Evolutionary conservation across 2,329 filamentous ascomycete genomes (phyloP).

Genomic region (Periconia sp.): DNA sequence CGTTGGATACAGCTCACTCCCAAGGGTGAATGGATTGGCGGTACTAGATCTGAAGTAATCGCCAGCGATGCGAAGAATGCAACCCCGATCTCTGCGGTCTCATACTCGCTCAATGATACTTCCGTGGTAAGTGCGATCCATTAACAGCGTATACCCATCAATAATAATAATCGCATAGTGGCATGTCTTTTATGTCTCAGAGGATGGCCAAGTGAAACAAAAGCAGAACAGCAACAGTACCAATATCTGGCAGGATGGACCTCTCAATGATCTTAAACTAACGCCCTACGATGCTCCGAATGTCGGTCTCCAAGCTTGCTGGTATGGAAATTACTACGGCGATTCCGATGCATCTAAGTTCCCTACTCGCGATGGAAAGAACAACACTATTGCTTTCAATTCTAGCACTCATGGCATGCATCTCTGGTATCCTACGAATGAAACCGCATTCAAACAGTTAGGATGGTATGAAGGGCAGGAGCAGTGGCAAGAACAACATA

Average conservation of each 20-base stretch:
- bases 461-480: conserved; percentile 49
- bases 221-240: conserved; percentile 46
- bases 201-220: conserved; percentile 48
- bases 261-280: conserved; percentile 73
- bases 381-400: conserved; percentile 32
- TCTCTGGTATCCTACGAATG: conserved; percentile 51
- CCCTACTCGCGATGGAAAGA: conserved; percentile 35
- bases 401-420: conserved; percentile 48
- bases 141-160: too few species aligned
- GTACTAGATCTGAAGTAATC: conserved; percentile 46
- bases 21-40: conserved; percentile 48
- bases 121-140: conserved; percentile 37
- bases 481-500: conserved; percentile 45
- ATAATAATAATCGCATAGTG: conserved; percentile 31
- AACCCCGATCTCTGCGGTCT: conserved; percentile 51
- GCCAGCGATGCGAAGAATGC: conserved; percentile 52
- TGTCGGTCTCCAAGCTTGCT: conserved; percentile 79
- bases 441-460: conserved; percentile 48
- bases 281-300: conserved; percentile 90
- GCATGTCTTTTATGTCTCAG: conserved; percentile 52
- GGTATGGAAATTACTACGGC: conserved; percentile 71
- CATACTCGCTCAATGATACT: conserved; percentile 45
- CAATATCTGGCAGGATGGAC: conserved; percentile 50
- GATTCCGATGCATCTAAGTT: conserved; percentile 47
- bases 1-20: conserved; percentile 48